Evolutionary conservation across 1,284 basidiomycete genomes (phyloP).

Genomic region (Vanrija humicola): DNA sequence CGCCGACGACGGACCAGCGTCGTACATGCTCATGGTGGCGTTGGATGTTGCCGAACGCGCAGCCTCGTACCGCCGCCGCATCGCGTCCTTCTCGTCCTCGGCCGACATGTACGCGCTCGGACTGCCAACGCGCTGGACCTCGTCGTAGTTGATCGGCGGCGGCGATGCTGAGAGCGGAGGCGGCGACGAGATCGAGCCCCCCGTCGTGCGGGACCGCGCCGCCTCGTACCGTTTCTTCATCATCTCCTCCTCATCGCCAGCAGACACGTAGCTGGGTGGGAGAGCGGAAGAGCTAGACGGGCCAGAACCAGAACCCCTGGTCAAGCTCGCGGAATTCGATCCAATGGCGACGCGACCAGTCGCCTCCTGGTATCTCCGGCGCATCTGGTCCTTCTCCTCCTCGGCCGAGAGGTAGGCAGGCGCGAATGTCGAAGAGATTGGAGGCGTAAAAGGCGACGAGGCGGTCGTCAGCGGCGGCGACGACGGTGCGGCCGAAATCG

Average conservation of each 20-base stretch:
- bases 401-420: constrained; percentile 13
- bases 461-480: background rate
- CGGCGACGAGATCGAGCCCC: background rate
- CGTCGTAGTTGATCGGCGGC: background rate
- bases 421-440: background rate
- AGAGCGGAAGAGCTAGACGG: background rate
- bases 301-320: background rate
- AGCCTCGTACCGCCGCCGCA: constrained; percentile 35
- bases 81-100: constrained; percentile 34
- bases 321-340: background rate
- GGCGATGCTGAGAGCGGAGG: background rate
- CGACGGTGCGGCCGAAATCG: background rate
- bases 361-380: constrained; percentile 29
- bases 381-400: constrained; percentile 39
- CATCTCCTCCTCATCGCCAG: constrained; percentile 29
- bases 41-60: no score
- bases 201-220: constrained; percentile 9
- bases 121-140: background rate
- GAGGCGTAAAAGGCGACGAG: background rate
- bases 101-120: constrained; percentile 12
- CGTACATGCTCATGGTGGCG: no score
- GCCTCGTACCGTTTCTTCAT: constrained; percentile 27
- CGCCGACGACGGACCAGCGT: background rate
- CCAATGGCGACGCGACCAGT: background rate
- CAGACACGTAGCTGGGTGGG: constrained; percentile 2